These are phyloP conservation scores for Curvularia verruculosa DNA, from an alignment of 2,329 filamentous ascomycete genomes.

Conservation along the genomic window DNA sequence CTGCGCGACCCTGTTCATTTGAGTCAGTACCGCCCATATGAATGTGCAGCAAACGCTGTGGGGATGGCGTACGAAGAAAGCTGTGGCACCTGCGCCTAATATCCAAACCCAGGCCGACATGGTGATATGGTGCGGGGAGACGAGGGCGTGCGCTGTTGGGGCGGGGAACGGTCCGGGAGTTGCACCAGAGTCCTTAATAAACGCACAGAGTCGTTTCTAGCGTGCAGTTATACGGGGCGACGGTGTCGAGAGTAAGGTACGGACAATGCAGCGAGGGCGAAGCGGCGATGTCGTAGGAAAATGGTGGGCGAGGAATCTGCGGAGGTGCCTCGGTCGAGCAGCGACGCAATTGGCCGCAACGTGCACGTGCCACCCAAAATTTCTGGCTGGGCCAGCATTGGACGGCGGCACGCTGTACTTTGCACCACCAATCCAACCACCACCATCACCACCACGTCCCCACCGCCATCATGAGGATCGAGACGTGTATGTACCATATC, in stretches of 20 bases:
- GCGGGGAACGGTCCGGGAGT: neutral
- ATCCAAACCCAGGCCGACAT: slow-evolving; percentile 69
- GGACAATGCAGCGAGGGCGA: neutral
- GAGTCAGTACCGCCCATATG: slow-evolving; percentile 2
- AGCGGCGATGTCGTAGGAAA: slow-evolving; percentile 7
- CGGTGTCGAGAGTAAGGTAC: neutral
- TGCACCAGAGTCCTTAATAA: neutral
- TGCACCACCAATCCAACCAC: slow-evolving; percentile 7
- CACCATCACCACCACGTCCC: slow-evolving; percentile 16
- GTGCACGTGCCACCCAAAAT: slow-evolving; percentile 21
- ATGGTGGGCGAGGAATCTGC: slow-evolving; percentile 18
- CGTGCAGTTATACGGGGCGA: neutral
- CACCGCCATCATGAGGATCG: slow-evolving; percentile 44
- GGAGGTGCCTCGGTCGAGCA: slow-evolving; percentile 31
- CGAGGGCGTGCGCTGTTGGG: neutral
- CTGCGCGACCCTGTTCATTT: slow-evolving; percentile 77
- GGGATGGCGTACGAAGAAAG: slow-evolving; percentile 63
- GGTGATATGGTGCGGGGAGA: slow-evolving; percentile 14
- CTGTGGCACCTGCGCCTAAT: slow-evolving; percentile 67
- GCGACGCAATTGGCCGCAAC: slow-evolving; percentile 20
- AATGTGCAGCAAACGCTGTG: neutral
- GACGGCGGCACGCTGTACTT: slow-evolving; percentile 1
- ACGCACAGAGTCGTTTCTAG: neutral
- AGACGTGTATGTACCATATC: slow-evolving; percentile 8
- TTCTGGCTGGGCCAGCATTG: slow-evolving; percentile 13